phyloP scores from a whole-genome alignment of 441 rosid genomes.

The Jatropha podagrica region DNA sequence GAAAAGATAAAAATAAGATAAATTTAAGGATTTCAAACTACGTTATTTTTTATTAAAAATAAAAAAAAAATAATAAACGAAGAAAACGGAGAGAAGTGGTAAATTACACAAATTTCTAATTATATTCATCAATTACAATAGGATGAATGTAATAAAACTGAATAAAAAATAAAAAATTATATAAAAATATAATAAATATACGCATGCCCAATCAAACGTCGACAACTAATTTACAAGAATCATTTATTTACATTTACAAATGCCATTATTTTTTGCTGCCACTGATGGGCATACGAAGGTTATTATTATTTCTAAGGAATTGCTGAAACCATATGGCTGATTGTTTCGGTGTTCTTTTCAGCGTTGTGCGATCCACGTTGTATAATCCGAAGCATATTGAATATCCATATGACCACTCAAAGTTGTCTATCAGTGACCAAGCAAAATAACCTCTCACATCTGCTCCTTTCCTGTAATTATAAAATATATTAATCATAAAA shows the following conservation, averaged over 20 bases:
- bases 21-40: no score
- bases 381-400: conserved; percentile 22
- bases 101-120: background rate
- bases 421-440: conserved; percentile 33
- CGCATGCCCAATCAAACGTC: background rate
- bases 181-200: no score
- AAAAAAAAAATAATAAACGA: background rate
- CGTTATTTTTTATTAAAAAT: no score
- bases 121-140: background rate
- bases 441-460: conserved; percentile 27
- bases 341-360: conserved; percentile 27
- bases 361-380: conserved; percentile 23
- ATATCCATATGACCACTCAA: conserved; percentile 29
- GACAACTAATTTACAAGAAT: background rate
- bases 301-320: conserved; percentile 10
- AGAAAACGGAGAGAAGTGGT: background rate
- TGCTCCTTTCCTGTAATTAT: conserved; percentile 17
- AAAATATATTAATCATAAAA: no score
- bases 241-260: background rate
- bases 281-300: background rate
- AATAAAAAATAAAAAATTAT: background rate
- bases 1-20: no score
- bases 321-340: conserved; percentile 29
- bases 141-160: background rate
- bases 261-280: background rate